Base-by-base conservation (phyloP, 1,284 basidiomycete species). In the Leccinum solheimii region DNA sequence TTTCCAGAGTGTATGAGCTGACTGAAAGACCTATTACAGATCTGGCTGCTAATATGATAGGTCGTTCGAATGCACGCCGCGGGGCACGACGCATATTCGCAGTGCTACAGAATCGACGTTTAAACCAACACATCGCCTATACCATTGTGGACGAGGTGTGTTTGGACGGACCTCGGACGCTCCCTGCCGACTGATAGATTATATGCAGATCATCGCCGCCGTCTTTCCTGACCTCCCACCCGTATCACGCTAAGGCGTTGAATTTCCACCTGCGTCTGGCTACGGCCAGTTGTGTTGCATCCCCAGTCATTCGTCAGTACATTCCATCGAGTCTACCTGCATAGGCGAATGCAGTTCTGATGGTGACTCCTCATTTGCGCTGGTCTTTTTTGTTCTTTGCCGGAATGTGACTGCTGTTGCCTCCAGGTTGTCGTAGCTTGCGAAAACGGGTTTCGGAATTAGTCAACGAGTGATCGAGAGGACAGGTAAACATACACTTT, bases 41-140 rank as follows among this genome's bases (percentile, higher is more conserved):
- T 69, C 77, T 98, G 53, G 95, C 93, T 32, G 94, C 96, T 6
- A 98, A 97, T 70, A 94, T 98, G 87, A 97, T 98, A 65, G 97
- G 97, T 9, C 83, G 95, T 26, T 90, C 93, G 2, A 98, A 98
- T 73, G 95, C 96, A 10, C 85, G 95, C 7, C 84, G 94, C 51
- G 97, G 95, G 6, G 95, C 96, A 3, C 83, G 94, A 55, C 83
- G 94, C 56, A 90, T 97, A 63, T 98, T 98, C 72, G 89, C 94
- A 2, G 92, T 96, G 1, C 75, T 98, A 52, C 97, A 98, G 75
- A 98, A 98, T 71, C 84, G 89, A 58, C 82, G 96, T 19, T 79
- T 98, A 40, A 98, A 97, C 74, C 94, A 97, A 73, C 95, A 97
- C 72, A 87, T 98, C 56, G 83, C 90, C 21, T 92, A 97, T 73